Conservation (phyloP, 2,329 filamentous ascomycete species). For the Sporothrix dimorphospora region DNA sequence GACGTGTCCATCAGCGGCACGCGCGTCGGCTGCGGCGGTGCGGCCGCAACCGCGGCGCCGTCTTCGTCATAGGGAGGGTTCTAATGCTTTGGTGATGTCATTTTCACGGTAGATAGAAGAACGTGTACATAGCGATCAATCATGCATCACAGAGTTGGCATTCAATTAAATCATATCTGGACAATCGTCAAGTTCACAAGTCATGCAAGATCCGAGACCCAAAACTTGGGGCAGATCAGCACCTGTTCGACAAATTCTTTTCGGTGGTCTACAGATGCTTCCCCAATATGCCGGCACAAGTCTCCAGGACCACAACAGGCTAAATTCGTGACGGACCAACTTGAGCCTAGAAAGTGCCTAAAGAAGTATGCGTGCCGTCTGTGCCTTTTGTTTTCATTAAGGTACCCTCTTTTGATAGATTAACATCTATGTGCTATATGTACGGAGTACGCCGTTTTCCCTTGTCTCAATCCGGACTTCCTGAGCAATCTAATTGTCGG, state of each 20-base stretch:
- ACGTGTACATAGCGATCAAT: not conserved
- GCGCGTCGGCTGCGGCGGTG: conserved; percentile 50
- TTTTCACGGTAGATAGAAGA: not conserved
- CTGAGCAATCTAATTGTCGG: too few species aligned
- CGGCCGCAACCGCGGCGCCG: not conserved
- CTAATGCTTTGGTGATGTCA: not conserved
- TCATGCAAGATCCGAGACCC: too few species aligned
- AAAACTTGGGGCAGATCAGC: too few species aligned
- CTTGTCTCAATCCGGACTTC: not conserved
- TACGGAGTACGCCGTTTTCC: not conserved
- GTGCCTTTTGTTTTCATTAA: not conserved
- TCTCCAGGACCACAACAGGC: not conserved
- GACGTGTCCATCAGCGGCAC: conserved; percentile 56
- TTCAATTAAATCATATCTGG: not conserved
- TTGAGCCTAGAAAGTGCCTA: not conserved
- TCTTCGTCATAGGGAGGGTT: not conserved
- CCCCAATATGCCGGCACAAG: not conserved
- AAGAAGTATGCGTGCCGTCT: not conserved
- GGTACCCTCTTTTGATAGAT: not conserved
- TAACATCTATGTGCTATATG: not conserved
- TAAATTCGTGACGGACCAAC: not conserved
- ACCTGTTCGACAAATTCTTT: not conserved
- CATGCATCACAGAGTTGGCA: not conserved
- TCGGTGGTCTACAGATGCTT: not conserved
- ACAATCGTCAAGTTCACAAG: too few species aligned